Base-by-base conservation (phyloP, 2,329 filamentous ascomycete genomes). In the Pleomassaria siparia region DNA sequence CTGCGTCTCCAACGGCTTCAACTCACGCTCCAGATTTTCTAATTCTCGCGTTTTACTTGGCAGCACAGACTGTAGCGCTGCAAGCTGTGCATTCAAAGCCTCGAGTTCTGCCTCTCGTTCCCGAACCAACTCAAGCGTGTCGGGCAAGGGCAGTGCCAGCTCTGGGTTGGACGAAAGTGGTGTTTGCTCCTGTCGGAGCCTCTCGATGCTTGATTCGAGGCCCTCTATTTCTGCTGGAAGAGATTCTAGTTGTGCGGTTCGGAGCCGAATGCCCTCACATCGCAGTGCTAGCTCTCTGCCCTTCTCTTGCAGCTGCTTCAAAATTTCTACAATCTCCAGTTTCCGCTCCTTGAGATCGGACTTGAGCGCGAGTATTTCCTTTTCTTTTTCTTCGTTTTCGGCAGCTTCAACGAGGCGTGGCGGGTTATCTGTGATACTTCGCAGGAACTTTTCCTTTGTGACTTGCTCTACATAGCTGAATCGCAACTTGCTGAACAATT, bases 381-480 rank as follows among this genome's bases (percentile, higher is more conserved):
- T 77, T 46, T 71, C 70, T 47, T 69, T 66, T 32, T 60, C 62
- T 3, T 65, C 54, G 66, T 96, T 97, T 65, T 97, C 91, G 59
- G 85, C 81, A 35, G 86, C 83, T 32, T 86, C 86, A 48, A 95
- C 88, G 37, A 97, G 87, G 13, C 91, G 79, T 0, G 92, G 94
- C 40, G 91, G 90, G 54, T 96, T 89, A 54, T 89, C 90, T 13
- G 95, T 90, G 59, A 97, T 95, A 54, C 89, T 86, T 58, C 91
- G 89, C 45, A 99, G 86, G 71, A 96, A 97, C 65, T 96, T 95
- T 71, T 99, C 94, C 74, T 97, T 99, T 36, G 92, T 97, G 53
- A 97, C 91, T 76, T 97, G 94, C 73, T 99, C 94, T 60, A 96
- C 88, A 73, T 97, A 97, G 55, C 89, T 95, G 77, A 97, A 97